Conservation (phyloP, 306 rosid species). For the Quercus engelmannii region DNA sequence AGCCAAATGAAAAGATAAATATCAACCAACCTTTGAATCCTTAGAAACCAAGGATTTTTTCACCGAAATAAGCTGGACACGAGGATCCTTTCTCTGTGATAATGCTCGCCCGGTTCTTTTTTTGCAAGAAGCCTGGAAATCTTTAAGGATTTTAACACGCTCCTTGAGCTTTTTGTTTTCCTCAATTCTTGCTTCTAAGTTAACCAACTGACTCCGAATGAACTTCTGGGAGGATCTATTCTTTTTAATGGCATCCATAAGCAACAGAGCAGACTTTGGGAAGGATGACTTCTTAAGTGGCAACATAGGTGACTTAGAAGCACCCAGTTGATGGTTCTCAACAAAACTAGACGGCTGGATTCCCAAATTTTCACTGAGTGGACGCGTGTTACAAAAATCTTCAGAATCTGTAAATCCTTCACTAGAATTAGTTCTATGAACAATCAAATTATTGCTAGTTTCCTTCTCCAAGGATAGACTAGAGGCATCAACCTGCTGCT, state of each 20-base stretch:
- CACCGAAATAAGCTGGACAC: slow-evolving; percentile 67
- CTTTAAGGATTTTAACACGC: slow-evolving; percentile 69
- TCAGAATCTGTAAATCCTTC: slow-evolving; percentile 27
- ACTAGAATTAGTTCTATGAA: slow-evolving; percentile 19
- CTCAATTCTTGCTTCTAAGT: slow-evolving; percentile 78
- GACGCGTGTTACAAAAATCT: slow-evolving; percentile 6
- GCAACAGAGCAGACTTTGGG: slow-evolving; percentile 63
- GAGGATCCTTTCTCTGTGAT: slow-evolving; percentile 69
- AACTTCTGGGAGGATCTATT: slow-evolving; percentile 67
- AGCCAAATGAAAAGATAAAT: slow-evolving; percentile 1
- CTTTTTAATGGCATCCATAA: slow-evolving; percentile 74
- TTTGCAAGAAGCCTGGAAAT: slow-evolving; percentile 65
- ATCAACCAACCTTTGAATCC: slow-evolving; percentile 55
- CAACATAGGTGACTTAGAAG: slow-evolving; percentile 24
- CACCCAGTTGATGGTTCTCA: slow-evolving; percentile 28
- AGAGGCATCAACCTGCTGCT: slow-evolving; percentile 27
- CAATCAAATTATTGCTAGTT: slow-evolving; percentile 22
- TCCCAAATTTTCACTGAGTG: slow-evolving; percentile 18
- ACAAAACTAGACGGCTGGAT: slow-evolving; percentile 21
- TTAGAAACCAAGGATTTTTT: slow-evolving; percentile 34
- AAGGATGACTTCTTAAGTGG: slow-evolving; percentile 37
- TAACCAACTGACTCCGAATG: slow-evolving; percentile 58
- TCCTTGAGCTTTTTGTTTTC: slow-evolving; percentile 59
- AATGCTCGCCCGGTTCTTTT: slow-evolving; percentile 63
- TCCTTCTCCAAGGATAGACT: slow-evolving; percentile 22